phyloP scores from a whole-genome alignment of 768 basidiomycete species.

The Brasilioporus rufonigricans region DNA sequence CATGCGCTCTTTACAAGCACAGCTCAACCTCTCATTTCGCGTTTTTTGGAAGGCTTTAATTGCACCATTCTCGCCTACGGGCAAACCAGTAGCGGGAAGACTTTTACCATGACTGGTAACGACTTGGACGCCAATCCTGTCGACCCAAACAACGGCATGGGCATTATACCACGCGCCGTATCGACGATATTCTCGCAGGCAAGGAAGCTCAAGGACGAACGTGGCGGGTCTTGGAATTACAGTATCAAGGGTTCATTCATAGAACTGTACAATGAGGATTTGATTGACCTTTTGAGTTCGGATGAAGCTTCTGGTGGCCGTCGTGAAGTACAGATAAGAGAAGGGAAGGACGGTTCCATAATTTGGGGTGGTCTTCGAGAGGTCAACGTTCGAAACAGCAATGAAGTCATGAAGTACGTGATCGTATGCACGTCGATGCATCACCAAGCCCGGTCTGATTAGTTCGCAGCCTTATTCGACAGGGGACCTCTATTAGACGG shows the following conservation, averaged over 20 bases:
- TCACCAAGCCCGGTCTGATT: constrained; percentile 19
- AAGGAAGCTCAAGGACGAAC: constrained; percentile 73
- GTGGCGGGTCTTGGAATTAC: constrained; percentile 73
- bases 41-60: constrained; percentile 93
- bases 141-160: constrained; percentile 83
- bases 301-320: constrained; percentile 65
- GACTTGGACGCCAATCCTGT: constrained; percentile 85
- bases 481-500: constrained; percentile 86
- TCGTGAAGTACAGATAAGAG: constrained; percentile 91
- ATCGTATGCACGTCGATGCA: constrained; percentile 6
- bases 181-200: constrained; percentile 82
- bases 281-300: constrained; percentile 87
- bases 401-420: constrained; percentile 90
- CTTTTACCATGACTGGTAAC: constrained; percentile 93
- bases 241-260: constrained; percentile 89
- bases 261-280: constrained; percentile 98
- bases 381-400: constrained; percentile 76
- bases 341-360: constrained; percentile 95
- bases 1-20: constrained; percentile 83
- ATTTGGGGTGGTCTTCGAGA: constrained; percentile 96
- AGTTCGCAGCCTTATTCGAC: constrained; percentile 70
- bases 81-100: constrained; percentile 35
- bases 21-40: constrained; percentile 78
- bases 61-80: constrained; percentile 59
- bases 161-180: constrained; percentile 94